These are phyloP conservation scores for Cytospora chrysosperma DNA, from an alignment of 2,329 filamentous ascomycete species.

Conservation along the genomic window DNA sequence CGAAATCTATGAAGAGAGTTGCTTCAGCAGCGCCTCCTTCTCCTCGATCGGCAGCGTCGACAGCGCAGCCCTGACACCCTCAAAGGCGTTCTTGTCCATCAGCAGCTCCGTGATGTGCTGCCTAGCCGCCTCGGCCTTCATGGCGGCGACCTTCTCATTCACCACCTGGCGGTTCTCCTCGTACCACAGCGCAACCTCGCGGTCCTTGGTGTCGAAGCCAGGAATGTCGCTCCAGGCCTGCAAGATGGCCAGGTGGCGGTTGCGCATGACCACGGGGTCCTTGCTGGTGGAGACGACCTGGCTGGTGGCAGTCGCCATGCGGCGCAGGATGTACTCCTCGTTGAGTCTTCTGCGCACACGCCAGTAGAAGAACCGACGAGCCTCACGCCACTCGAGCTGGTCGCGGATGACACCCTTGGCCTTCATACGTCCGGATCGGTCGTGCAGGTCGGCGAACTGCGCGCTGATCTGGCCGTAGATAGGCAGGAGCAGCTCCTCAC, in stretches of 20 bases:
- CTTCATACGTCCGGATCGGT: conserved; percentile 95
- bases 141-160: conserved; percentile 76
- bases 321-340: conserved; percentile 95
- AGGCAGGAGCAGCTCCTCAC: conserved; percentile 85
- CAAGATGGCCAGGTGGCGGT: conserved; percentile 70
- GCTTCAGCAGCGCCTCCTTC: conserved; percentile 60
- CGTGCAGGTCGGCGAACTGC: conserved; percentile 96
- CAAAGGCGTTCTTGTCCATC: conserved; percentile 64
- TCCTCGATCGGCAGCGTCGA: conserved; percentile 67
- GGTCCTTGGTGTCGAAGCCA: conserved; percentile 76
- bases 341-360: conserved; percentile 93
- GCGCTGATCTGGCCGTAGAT: conserved; percentile 95
- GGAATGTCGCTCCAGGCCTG: conserved; percentile 79
- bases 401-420: conserved; percentile 93
- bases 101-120: conserved; percentile 29
- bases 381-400: conserved; percentile 79
- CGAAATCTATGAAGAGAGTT: conserved; percentile 19
- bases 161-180: conserved; percentile 88
- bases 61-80: conserved; percentile 67
- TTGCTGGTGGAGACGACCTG: conserved; percentile 38
- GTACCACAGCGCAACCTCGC: conserved; percentile 88
- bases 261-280: conserved; percentile 53
- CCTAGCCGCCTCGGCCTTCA: conserved; percentile 66
- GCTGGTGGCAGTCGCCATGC: conserved; percentile 59
- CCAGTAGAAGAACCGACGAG: conserved; percentile 99